Base-by-base conservation (phyloP, 441 rosid species). In the Corymbia calophylla region DNA sequence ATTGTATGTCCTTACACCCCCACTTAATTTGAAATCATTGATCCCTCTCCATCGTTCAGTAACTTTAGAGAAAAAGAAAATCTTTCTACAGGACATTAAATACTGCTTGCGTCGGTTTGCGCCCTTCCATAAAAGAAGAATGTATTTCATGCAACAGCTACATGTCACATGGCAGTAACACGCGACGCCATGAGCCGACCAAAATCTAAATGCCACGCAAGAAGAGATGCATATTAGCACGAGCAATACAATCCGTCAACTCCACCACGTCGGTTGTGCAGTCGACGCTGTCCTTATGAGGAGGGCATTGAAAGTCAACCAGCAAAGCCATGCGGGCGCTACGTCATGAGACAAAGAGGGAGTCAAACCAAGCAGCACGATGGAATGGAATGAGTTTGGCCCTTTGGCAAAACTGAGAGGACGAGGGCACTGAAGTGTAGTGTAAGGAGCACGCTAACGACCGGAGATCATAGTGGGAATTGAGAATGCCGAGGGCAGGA, bases 311-410 rank as follows among this genome's bases (percentile, higher is more conserved):
- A 58, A 58, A 25, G 51, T 73, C 29, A 39, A 23, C 82, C 27
- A 23, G 47, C 49, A 39, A 21, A 39, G 49, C 39, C n/a, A 73
- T 73, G 44, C 9, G 29, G 84, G 47, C 17, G 51, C n/a, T 12
- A 29, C 84, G 1, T 44, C 9, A 77, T 44, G 0, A 35, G 84
- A 17, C 5, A 39, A 23, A 44, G 13, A 47, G 44, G 44, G 48
- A 44, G 84, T 77, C 84, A 77, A 77, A 25, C n/a, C 18, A 8
- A 77, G 84, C 84, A 77, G 84, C 84, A 77, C 84, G n/a, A 77
- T 44, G 49, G 29, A 44, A 44, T 3, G 84, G 23, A 77, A 77
- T 23, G 27, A 23, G 84, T 77, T 44, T 7, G 82, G 84, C 23
- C 51, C n/a, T 77, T 44, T 14, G 4, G n/a, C 84, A 73, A 7